Percentiles rank a stretch among this genome's conserved stretches.
Evolutionary conservation across 176 grass and related monocot genomes (phyloP).

Genomic region (Hordeum vulgare): DNA sequence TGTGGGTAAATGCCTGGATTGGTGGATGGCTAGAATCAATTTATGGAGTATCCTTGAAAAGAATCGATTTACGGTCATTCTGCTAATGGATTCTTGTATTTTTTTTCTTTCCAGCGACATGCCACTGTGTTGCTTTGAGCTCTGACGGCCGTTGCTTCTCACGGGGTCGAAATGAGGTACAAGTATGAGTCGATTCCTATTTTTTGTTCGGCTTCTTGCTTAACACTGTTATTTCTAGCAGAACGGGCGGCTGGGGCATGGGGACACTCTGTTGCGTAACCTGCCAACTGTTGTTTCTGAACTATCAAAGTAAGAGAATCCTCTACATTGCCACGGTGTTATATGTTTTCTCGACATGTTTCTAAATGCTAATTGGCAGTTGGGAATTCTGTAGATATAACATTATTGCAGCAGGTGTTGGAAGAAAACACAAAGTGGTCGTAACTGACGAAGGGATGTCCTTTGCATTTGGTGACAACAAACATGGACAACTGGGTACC

Average conservation of each 20-base stretch:
- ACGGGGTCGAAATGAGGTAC: constrained; percentile 96
- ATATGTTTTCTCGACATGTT: background rate
- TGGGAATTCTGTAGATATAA: constrained; percentile 48
- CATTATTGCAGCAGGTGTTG: constrained; percentile 52
- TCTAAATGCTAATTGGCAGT: background rate
- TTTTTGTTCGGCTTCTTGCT: constrained; percentile 10
- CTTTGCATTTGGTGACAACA: constrained; percentile 87
- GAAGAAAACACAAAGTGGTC: constrained; percentile 80
- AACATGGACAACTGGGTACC: constrained; percentile 74
- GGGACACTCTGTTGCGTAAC: constrained; percentile 63
- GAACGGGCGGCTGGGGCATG: constrained; percentile 94
- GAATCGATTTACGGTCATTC: background rate
- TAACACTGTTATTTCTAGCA: constrained; percentile 35
- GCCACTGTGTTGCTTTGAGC: constrained; percentile 90
- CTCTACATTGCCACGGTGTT: background rate
- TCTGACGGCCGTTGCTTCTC: constrained; percentile 76
- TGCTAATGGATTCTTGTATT: constrained; percentile 6
- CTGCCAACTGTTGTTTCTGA: constrained; percentile 66
- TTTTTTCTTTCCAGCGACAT: constrained; percentile 53
- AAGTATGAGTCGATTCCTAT: background rate
- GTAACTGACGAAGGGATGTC: constrained; percentile 79
- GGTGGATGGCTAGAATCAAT: background rate
- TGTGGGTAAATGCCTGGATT: background rate
- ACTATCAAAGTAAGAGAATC: constrained; percentile 66
- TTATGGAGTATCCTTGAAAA: too few relatives aligned